Evolutionary conservation across 495 filamentous ascomycete genomes (phyloP).

Genomic region (Pseudotulostoma volvatum): DNA sequence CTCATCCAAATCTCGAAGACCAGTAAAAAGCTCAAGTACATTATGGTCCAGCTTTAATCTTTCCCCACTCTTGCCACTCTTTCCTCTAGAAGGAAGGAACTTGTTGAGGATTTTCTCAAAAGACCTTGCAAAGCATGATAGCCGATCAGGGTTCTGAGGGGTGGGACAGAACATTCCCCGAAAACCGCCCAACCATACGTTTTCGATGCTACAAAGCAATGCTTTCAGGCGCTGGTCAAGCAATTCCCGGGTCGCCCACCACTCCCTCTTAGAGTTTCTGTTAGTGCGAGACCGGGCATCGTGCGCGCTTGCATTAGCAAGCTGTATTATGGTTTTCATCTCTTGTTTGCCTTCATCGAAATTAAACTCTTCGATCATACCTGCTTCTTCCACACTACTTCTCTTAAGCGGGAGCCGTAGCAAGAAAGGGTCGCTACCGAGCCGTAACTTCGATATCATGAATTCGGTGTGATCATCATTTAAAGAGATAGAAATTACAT

Average conservation of each 20-base stretch:
- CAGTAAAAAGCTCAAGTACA: conserved; percentile 76
- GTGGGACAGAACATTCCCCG: conserved; percentile 74
- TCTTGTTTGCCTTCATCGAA: conserved; percentile 64
- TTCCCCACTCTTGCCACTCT: conserved; percentile 32
- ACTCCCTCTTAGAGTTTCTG: conserved; percentile 51
- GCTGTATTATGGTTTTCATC: conserved; percentile 61
- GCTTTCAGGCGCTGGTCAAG: conserved; percentile 64
- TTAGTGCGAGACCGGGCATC: conserved; percentile 43
- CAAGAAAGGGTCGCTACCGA: conserved; percentile 60
- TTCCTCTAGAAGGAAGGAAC: conserved; percentile 75
- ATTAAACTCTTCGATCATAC: conserved; percentile 65
- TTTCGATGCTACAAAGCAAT: conserved; percentile 70
- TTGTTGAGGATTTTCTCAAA: conserved; percentile 76
- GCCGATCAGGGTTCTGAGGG: conserved; percentile 36
- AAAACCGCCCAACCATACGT: conserved; percentile 90
- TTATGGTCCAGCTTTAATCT: conserved; percentile 53
- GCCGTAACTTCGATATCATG: conserved; percentile 60
- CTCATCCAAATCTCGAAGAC: conserved; percentile 53
- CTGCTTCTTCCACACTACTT: conserved; percentile 61
- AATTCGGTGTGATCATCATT: conserved; percentile 70
- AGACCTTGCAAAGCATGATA: conserved; percentile 55
- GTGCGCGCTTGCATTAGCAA: conserved; percentile 69
- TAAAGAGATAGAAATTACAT: conserved; percentile 66
- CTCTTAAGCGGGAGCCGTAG: conserved; percentile 69
- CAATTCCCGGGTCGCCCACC: conserved; percentile 75